Evolutionary conservation across 306 rosid genomes (phyloP).

Genomic region (Glycine latifolia): DNA sequence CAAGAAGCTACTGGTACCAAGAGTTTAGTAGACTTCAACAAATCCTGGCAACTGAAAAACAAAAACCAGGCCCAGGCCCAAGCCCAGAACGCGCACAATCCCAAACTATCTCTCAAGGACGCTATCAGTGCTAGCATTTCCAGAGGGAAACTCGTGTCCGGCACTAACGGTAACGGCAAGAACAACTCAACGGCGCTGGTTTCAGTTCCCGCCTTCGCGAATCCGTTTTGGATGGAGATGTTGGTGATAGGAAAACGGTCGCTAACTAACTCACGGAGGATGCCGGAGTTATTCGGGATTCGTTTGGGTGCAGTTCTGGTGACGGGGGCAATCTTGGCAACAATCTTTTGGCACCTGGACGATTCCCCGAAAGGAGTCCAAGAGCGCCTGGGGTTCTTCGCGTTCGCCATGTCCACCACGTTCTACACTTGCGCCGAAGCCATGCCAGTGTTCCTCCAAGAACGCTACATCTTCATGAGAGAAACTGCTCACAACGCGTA

Average conservation of each 20-base stretch:
- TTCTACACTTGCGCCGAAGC: conserved; percentile 96
- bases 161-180: conserved; percentile 40
- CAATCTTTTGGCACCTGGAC: conserved; percentile 74
- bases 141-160: conserved; percentile 78
- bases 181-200: conserved; percentile 49
- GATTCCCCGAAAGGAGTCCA: conserved; percentile 77
- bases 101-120: conserved; percentile 64
- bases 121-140: conserved; percentile 85
- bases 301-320: conserved; percentile 80
- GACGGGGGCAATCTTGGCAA: conserved; percentile 78
- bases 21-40: conserved; percentile 77
- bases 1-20: conserved; percentile 68
- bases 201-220: conserved; percentile 72
- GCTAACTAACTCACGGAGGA: conserved; percentile 67
- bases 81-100: not conserved
- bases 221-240: conserved; percentile 81
- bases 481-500: conserved; percentile 94
- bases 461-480: conserved; percentile 97
- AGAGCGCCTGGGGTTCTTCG: conserved; percentile 88
- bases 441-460: conserved; percentile 85
- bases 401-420: conserved; percentile 94
- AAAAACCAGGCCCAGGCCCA: not conserved
- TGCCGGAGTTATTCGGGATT: conserved; percentile 87
- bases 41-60: conserved; percentile 63
- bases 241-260: conserved; percentile 71